Evolutionary conservation across 2,329 filamentous ascomycete species (phyloP).

Genomic region (Annulohypoxylon truncatum): DNA sequence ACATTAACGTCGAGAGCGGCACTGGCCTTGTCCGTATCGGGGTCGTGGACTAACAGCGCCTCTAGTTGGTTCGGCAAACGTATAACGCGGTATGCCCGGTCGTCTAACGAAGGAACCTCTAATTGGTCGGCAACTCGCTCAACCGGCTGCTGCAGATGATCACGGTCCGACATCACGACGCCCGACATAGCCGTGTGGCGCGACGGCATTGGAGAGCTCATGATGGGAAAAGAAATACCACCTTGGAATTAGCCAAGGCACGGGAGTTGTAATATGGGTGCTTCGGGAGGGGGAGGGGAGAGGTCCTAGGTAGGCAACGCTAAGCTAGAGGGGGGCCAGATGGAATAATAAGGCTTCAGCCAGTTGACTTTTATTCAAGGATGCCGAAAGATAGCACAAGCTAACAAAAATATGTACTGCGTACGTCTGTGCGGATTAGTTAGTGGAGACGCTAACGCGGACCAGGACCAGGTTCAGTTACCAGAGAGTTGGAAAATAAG

Average conservation of each 20-base stretch:
- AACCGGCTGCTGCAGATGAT: conserved; percentile 49
- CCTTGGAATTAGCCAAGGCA: conserved; percentile 1
- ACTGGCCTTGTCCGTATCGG: conserved; percentile 95
- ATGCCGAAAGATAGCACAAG: conserved; percentile 30
- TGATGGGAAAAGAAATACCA: conserved; percentile 28
- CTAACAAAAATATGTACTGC: conserved; percentile 23
- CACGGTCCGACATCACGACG: conserved; percentile 48
- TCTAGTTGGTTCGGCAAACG: conserved; percentile 88
- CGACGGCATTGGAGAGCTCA: conserved; percentile 44
- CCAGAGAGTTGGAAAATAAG: conserved; percentile 37
- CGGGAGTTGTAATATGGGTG: conserved; percentile 11
- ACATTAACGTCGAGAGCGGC: conserved; percentile 96
- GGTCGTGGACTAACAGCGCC: conserved; percentile 91
- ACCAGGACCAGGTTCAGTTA: conserved; percentile 38
- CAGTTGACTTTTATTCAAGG: conserved; percentile 33
- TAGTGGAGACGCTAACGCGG: conserved; percentile 41
- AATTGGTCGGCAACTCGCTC: conserved; percentile 52
- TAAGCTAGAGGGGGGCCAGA: conserved; percentile 13
- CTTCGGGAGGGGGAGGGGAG: not conserved
- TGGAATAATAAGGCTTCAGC: conserved; percentile 20
- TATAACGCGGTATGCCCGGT: conserved; percentile 89
- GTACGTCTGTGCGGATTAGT: conserved; percentile 32
- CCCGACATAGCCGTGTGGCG: conserved; percentile 42
- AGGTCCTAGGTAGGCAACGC: not conserved
- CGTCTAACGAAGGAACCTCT: conserved; percentile 65